phyloP scores from a whole-genome alignment of 129 eudicot species.

The Flaveria ramosissima region DNA sequence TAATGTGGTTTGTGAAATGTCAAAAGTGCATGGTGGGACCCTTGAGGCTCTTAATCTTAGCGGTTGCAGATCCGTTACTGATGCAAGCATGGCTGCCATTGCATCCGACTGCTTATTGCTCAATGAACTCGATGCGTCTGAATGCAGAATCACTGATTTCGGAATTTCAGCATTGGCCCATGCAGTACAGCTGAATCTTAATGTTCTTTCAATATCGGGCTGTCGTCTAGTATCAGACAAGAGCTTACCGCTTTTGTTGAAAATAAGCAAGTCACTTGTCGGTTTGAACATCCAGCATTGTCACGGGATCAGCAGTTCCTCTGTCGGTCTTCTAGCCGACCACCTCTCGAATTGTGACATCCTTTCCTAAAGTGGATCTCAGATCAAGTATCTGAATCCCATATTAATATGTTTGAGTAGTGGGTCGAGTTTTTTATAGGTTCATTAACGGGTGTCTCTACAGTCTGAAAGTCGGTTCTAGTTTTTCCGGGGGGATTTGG shows the following conservation, averaged over 20 bases:
- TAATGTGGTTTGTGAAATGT: conserved; percentile 41
- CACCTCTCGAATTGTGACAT: conserved; percentile 59
- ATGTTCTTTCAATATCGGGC: conserved; percentile 57
- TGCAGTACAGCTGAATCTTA: conserved; percentile 52
- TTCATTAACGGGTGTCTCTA: conserved; percentile 33
- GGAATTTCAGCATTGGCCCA: conserved; percentile 72
- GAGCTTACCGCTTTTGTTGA: conserved; percentile 43
- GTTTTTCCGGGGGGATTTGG: conserved; percentile 59
- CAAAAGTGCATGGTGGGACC: conserved; percentile 64
- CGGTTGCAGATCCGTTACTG: conserved; percentile 62
- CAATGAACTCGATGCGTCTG: conserved; percentile 63
- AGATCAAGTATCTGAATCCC: background rate
- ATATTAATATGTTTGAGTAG: conserved; percentile 25
- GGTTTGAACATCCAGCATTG: conserved; percentile 66
- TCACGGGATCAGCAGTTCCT: conserved; percentile 45
- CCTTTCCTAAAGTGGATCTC: conserved; percentile 44
- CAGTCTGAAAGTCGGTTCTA: conserved; percentile 38
- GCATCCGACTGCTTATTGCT: conserved; percentile 61
- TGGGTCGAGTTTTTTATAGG: conserved; percentile 47
- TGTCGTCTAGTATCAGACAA: conserved; percentile 62
- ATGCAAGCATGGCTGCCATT: conserved; percentile 60
- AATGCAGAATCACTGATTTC: conserved; percentile 51
- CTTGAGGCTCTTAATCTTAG: conserved; percentile 61
- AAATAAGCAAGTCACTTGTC: conserved; percentile 52
- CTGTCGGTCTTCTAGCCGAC: conserved; percentile 52